Percentiles rank a stretch among this genome's conserved stretches.
These are phyloP conservation scores for Kodamaea anthophila DNA, from an alignment of 1,139 yeast species.

Conservation along the genomic window DNA sequence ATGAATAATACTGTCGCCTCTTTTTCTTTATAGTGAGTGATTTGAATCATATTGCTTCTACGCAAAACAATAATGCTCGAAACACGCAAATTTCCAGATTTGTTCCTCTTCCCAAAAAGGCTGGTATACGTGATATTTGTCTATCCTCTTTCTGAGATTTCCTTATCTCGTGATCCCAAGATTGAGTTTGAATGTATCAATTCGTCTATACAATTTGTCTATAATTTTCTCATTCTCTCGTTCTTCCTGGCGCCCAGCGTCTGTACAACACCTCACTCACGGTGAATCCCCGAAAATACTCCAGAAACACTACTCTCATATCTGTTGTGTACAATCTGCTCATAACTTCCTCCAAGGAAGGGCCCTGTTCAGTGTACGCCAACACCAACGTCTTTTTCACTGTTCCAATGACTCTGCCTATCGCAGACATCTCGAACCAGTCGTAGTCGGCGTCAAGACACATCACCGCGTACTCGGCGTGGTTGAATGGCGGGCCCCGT, in stretches of 20 bases:
- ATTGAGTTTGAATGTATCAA: too few relatives aligned
- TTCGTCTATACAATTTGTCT: too few relatives aligned
- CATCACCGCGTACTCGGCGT: conserved; percentile 76
- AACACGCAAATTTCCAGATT: too few relatives aligned
- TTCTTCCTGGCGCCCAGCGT: conserved; percentile 81
- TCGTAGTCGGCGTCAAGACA: conserved; percentile 32
- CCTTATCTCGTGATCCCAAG: too few relatives aligned
- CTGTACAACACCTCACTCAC: conserved; percentile 63
- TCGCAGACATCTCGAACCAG: conserved; percentile 62
- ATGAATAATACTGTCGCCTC: too few relatives aligned
- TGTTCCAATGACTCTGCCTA: conserved; percentile 78
- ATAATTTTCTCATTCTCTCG: conserved; percentile 68
- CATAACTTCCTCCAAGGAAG: conserved; percentile 29
- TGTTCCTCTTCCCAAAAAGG: too few relatives aligned
- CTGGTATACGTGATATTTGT: too few relatives aligned
- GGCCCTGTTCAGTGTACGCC: conserved; percentile 57
- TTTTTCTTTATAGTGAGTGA: too few relatives aligned
- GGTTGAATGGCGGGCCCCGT: conserved; percentile 92
- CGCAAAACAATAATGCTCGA: too few relatives aligned
- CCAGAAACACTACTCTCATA: conserved; percentile 19
- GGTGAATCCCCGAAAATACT: conserved; percentile 35
- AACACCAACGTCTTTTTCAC: conserved; percentile 76
- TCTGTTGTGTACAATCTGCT: conserved; percentile 17
- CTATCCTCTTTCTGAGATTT: too few relatives aligned
- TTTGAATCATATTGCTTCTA: too few relatives aligned